Base-by-base conservation (phyloP, 129 eudicot species). In the Mikania micrantha region DNA sequence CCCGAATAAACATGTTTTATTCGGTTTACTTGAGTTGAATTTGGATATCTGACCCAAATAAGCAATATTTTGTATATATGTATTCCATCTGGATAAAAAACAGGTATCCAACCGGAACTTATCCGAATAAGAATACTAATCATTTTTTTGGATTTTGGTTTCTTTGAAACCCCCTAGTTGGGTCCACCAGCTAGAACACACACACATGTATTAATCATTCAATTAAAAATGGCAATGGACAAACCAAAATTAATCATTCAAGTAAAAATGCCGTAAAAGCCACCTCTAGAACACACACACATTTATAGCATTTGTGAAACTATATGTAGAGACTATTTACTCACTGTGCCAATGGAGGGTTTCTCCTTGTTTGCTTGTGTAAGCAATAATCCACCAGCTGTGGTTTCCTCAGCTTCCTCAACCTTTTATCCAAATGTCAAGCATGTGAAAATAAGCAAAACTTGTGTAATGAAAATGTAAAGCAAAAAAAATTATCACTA, bases 291-390 rank as follows among this genome's bases (percentile, higher is more conserved):
- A 17, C 10, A 13, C 54, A 29, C 39, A 56, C 16, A 47, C 27
- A 32, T 20, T 27, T 5, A 49, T 15, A 36, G 27, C 12, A 21
- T 34, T 8, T 28, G 8, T 24, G 29, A 62, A 72, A 6, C 61
- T 7, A n/a, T 38, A 49, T 10, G 29, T 36, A 12, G 28, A 35
- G 2, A 4, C 12, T 67, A 20, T 44, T n/a, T 11, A 32, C 36
- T 81, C 58, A 91, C 97, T 29, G 93, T 85, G 74, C 97, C 97
- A 74, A 85, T 80, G 12, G 93, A 87, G 50, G 97, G 97, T 72
- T 87, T 91, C 66, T 91, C 97, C 74, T 87, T 91, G 81, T 79
- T 70, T 32, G 93, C 83, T 19, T 80, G 86, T 15, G 97, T 85
- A 19, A 91, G 81, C 81, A 83, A 71, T 72, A 91, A 74, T 38